Percentiles rank a stretch among this genome's conserved stretches.
These are phyloP conservation scores for Solanum appendiculatum DNA, from an alignment of 257 asterid species.

Conservation along the genomic window DNA sequence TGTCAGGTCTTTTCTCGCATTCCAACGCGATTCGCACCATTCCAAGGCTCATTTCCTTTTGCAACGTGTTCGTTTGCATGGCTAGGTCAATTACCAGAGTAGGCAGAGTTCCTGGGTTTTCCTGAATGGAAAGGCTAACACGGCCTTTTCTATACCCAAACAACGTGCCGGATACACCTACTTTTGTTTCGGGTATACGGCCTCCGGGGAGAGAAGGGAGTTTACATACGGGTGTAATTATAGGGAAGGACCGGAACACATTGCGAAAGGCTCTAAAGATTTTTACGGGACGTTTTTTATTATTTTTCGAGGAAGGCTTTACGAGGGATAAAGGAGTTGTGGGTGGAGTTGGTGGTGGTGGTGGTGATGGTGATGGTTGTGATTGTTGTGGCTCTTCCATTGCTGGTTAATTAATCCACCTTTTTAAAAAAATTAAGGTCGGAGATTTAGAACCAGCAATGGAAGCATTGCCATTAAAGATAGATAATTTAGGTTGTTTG, in stretches of 20 bases:
- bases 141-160: constrained; percentile 49
- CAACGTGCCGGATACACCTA: constrained; percentile 48
- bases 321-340: constrained; percentile 34
- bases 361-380: not conserved
- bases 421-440: not conserved
- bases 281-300: constrained; percentile 19
- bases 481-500: not conserved
- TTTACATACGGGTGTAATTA: constrained; percentile 49
- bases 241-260: constrained; percentile 76
- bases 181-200: not conserved
- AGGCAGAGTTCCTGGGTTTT: constrained; percentile 31
- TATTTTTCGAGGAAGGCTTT: constrained; percentile 42
- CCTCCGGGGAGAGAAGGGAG: constrained; percentile 65
- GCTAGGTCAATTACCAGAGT: constrained; percentile 30
- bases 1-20: constrained; percentile 17
- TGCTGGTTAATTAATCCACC: constrained; percentile 18
- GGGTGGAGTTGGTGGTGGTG: constrained; percentile 21
- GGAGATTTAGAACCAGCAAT: constrained; percentile 15
- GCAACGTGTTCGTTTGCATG: constrained; percentile 28
- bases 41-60: constrained; percentile 34
- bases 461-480: constrained; percentile 17
- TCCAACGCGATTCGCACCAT: constrained; percentile 40
- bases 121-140: constrained; percentile 32
- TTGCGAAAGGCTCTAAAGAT: constrained; percentile 51
- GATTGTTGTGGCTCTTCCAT: constrained; percentile 56